Percentiles rank a stretch among this genome's conserved stretches.
These are phyloP conservation scores for Mycena sp. DNA, from an alignment of 1,284 basidiomycete species.

Conservation along the genomic window DNA sequence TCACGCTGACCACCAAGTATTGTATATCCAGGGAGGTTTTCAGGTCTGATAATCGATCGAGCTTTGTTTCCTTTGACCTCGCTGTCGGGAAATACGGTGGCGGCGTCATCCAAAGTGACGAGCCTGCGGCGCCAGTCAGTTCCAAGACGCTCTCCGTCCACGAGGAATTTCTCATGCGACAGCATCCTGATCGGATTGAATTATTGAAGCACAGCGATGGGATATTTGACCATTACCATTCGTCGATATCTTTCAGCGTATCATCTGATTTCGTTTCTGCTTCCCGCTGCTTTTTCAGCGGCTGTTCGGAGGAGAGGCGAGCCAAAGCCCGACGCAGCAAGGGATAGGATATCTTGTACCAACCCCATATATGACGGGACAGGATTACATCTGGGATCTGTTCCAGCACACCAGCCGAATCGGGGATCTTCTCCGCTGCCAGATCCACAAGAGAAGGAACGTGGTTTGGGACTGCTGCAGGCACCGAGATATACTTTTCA, in stretches of 20 bases:
- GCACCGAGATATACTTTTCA: too few species aligned
- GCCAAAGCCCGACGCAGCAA: background rate
- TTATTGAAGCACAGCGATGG: background rate
- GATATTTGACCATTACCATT: constrained; percentile 8
- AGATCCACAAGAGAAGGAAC: constrained; percentile 8
- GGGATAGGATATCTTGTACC: background rate
- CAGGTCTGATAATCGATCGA: background rate
- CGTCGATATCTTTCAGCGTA: background rate
- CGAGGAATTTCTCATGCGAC: constrained; percentile 1
- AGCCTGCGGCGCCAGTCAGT: background rate
- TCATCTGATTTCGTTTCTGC: background rate
- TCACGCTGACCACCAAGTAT: background rate
- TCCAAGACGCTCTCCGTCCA: background rate
- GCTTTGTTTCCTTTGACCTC: background rate
- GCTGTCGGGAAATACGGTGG: background rate
- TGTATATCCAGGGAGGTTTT: background rate
- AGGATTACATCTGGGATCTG: background rate
- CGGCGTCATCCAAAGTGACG: background rate
- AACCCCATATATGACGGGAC: background rate
- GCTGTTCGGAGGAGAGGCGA: background rate
- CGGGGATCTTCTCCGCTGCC: background rate
- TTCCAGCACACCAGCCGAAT: background rate
- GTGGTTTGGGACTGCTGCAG: too few species aligned
- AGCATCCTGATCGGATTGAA: background rate
- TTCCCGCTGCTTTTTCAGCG: background rate